Evolutionary conservation across 2,329 filamentous ascomycete genomes (phyloP), one percentile per base, ranked within the genome.

Genomic region (Claviceps citrina): DNA sequence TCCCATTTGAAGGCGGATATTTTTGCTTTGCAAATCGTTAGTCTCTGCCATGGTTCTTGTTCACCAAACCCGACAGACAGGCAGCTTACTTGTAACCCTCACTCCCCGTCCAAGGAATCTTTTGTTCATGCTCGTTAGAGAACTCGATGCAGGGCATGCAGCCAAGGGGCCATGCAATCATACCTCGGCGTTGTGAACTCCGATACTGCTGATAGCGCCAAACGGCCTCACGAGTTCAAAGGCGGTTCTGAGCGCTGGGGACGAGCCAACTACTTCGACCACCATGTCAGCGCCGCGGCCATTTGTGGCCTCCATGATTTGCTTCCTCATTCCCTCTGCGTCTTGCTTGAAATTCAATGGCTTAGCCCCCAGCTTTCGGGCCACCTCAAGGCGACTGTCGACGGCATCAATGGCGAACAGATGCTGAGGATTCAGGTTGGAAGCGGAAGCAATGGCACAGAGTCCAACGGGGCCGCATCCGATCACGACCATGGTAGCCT

Each of bases 381-480:
- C 87, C 31, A 84, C 66, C 39, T 81, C 76, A 31, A 95, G 67
- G 41, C 87, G 71, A 44, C 76, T 78, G 3, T 80, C 75, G 7
- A 93, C 74, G 7, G 79, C 78, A 60, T 93, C 85, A 36, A 93
- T 73, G 5, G 84, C 84, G 45, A 93, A 76, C 2, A 93, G 60
- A 52, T 83, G 70, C 56, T 78, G 81, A 1, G 85, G 84, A 47
- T 76, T 73, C 57, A 77, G 79, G 51, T 84, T 76, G n/a, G 81
- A 65, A 5, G 82, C 80, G 43, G 84, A 81, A 45, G 87, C 70
- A 42, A 93, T 64, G 13, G 86, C 84, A 56, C 87, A 94, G 10
- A 94, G 69, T 1, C 85, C 87, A 3, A 94, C 81, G 0, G 81
- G 81, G 0, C 87, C 87, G 53, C 86, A 93, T 5, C 87, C 87